These are phyloP conservation scores for Aspergillus sp. DNA, from an alignment of 2,329 filamentous ascomycete genomes.

Conservation along the genomic window DNA sequence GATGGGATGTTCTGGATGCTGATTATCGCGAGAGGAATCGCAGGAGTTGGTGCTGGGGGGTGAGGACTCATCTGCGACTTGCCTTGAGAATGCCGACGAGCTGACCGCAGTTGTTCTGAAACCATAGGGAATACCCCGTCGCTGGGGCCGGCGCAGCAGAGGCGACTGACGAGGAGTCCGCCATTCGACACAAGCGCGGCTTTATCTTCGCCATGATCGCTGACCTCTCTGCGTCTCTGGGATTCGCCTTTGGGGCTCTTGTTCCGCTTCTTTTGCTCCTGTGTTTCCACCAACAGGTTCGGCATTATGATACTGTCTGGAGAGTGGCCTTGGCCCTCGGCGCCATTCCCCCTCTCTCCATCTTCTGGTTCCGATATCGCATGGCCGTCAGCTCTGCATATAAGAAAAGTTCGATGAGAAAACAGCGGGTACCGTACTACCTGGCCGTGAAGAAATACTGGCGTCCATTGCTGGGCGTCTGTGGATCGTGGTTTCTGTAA, in stretches of 20 bases:
- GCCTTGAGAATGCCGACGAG: background rate
- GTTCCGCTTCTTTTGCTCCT: slow-evolving; percentile 53
- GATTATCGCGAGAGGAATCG: slow-evolving; percentile 45
- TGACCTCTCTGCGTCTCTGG: slow-evolving; percentile 51
- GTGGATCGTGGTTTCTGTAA: slow-evolving; percentile 47
- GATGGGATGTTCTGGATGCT: slow-evolving; percentile 38
- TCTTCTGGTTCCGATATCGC: slow-evolving; percentile 55
- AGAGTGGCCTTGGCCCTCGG: slow-evolving; percentile 52
- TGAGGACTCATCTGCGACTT: slow-evolving; percentile 9
- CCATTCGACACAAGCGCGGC: slow-evolving; percentile 49
- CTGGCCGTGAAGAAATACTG: slow-evolving; percentile 53
- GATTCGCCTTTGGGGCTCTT: slow-evolving; percentile 51
- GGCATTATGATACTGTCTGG: slow-evolving; percentile 49
- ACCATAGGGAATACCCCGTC: slow-evolving; percentile 53
- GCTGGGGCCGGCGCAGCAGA: slow-evolving; percentile 50
- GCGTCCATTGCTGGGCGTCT: slow-evolving; percentile 48
- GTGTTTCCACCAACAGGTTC: slow-evolving; percentile 46
- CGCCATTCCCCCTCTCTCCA: slow-evolving; percentile 49
- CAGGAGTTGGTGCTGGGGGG: slow-evolving; percentile 44
- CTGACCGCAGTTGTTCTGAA: background rate
- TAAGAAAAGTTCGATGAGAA: slow-evolving; percentile 47
- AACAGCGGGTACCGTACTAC: slow-evolving; percentile 48
- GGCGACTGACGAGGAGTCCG: slow-evolving; percentile 51
- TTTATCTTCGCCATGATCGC: slow-evolving; percentile 59
- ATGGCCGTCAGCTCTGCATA: slow-evolving; percentile 54